phyloP scores from a whole-genome alignment of 2,329 filamentous ascomycete species.

The Neonectria punicea region DNA sequence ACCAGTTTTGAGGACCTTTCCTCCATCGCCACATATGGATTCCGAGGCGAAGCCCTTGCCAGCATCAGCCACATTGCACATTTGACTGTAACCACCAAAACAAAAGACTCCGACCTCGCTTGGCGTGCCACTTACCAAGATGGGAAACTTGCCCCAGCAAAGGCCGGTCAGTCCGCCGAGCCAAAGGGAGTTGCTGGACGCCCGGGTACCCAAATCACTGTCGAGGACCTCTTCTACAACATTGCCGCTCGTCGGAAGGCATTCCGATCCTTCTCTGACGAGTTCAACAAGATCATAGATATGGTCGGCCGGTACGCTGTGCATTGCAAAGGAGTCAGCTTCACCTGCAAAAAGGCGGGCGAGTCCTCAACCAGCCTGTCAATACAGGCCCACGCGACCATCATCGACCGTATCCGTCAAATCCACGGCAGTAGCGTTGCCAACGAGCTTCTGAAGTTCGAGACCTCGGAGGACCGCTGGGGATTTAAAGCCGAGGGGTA shows the following conservation, averaged over 20 bases:
- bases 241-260: conserved; percentile 87
- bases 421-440: conserved; percentile 87
- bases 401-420: conserved; percentile 86
- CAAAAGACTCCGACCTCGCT: conserved; percentile 85
- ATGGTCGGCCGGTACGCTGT: conserved; percentile 93
- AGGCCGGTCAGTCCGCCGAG: conserved; percentile 86
- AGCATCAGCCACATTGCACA: conserved; percentile 99
- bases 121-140: conserved; percentile 91
- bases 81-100: conserved; percentile 93
- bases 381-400: conserved; percentile 77
- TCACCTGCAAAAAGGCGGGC: conserved; percentile 96
- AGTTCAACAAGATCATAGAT: conserved; percentile 98
- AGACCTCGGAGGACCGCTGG: conserved; percentile 77
- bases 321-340: conserved; percentile 90
- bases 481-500: conserved; percentile 86
- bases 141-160: conserved; percentile 82
- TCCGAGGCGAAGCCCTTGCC: conserved; percentile 92
- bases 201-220: conserved; percentile 92
- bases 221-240: conserved; percentile 98
- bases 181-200: conserved; percentile 90
- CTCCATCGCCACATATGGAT: conserved; percentile 95
- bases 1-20: conserved; percentile 92
- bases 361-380: conserved; percentile 86
- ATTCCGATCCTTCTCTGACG: conserved; percentile 91
- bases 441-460: conserved; percentile 85